phyloP scores from a whole-genome alignment of 2,329 filamentous ascomycete genomes.

The Camillea tinctor region DNA sequence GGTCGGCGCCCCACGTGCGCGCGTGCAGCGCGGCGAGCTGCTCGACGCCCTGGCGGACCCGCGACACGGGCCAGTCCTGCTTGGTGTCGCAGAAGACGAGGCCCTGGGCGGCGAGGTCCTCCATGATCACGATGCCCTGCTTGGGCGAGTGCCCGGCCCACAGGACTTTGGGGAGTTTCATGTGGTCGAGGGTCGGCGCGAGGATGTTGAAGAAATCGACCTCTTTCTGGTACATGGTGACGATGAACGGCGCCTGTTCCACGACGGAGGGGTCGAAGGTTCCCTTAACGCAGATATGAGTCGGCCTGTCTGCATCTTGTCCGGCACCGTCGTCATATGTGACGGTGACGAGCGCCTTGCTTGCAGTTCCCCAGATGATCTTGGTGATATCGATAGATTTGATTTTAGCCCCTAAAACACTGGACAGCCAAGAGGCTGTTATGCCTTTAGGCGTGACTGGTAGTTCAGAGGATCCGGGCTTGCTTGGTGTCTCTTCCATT shows the following conservation, averaged over 20 bases:
- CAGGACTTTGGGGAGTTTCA: conserved; percentile 22
- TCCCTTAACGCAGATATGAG: conserved; percentile 27
- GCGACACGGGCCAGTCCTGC: conserved; percentile 21
- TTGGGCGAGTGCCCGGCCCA: conserved; percentile 23
- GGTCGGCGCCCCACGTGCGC: conserved; percentile 27
- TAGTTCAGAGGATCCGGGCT: conserved; percentile 6
- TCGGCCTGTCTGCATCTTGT: conserved; percentile 1
- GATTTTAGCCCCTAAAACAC: conserved; percentile 17
- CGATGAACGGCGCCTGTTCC: conserved; percentile 22
- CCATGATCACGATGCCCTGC: conserved; percentile 30
- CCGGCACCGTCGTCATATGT: conserved; percentile 13
- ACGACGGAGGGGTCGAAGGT: conserved; percentile 28
- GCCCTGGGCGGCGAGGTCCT: conserved; percentile 22
- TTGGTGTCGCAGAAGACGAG: conserved; percentile 23
- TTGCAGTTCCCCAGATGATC: conserved; percentile 23
- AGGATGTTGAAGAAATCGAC: conserved; percentile 29
- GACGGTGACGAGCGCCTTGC: conserved; percentile 22
- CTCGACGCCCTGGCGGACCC: conserved; percentile 28
- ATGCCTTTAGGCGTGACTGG: conserved; percentile 21
- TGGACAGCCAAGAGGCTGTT: conserved; percentile 24
- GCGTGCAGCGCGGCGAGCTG: conserved; percentile 37
- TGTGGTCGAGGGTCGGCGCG: conserved; percentile 20
- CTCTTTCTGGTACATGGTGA: conserved; percentile 28
- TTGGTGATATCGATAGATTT: conserved; percentile 18
- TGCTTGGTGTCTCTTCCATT: too few species aligned